These are phyloP conservation scores for Pleurotus pulmonarius DNA, from an alignment of 768 basidiomycete species.

Conservation along the genomic window DNA sequence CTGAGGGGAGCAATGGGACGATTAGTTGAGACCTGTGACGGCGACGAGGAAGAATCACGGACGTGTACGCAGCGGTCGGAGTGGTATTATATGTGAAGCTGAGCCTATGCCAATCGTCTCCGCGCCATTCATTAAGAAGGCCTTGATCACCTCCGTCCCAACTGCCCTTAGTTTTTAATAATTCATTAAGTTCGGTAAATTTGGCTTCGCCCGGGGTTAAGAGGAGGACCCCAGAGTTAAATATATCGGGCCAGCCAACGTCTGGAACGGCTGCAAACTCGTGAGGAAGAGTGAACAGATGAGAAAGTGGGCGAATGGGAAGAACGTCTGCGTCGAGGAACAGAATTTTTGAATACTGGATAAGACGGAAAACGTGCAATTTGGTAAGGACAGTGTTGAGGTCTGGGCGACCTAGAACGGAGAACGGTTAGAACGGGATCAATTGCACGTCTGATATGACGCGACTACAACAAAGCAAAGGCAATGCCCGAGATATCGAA, in stretches of 20 bases:
- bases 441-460: background rate
- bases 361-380: conserved; percentile 91
- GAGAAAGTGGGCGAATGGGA: conserved; percentile 82
- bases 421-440: conserved; percentile 7
- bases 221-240: conserved; percentile 96
- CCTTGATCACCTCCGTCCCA: conserved; percentile 99
- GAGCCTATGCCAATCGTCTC: conserved; percentile 83
- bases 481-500: background rate
- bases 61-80: conserved; percentile 96
- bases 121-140: conserved; percentile 92
- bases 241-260: conserved; percentile 99
- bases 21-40: conserved; percentile 22
- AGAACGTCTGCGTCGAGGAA: conserved; percentile 93
- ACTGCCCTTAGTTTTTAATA: conserved; percentile 76
- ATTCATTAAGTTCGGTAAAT: conserved; percentile 66
- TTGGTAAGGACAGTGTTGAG: conserved; percentile 93
- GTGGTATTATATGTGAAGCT: conserved; percentile 99
- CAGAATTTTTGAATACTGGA: conserved; percentile 79
- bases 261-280: conserved; percentile 94
- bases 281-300: conserved; percentile 80
- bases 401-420: conserved; percentile 80
- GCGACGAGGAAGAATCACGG: conserved; percentile 32
- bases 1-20: conserved; percentile 33
- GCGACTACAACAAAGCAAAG: background rate
- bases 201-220: conserved; percentile 78